These are phyloP conservation scores for Bryoerythrophyllum caledonicum DNA, from an alignment of 225 moss, liverwort and hornwort genomes.

Conservation along the genomic window DNA sequence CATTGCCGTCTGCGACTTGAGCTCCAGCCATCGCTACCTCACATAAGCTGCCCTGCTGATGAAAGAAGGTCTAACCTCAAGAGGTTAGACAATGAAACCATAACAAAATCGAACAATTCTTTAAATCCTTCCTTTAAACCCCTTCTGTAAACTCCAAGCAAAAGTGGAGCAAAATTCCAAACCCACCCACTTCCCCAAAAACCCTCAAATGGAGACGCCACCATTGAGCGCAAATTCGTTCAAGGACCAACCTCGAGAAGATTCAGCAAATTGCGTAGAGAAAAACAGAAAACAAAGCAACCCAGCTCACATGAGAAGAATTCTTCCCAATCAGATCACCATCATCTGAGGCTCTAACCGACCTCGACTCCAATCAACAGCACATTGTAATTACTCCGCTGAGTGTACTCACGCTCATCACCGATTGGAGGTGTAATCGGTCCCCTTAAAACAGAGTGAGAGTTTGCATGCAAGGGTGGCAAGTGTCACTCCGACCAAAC, in stretches of 20 bases:
- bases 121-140: conserved; percentile 6
- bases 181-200: neutral
- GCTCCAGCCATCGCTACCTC: conserved; percentile 13
- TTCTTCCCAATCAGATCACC: no score
- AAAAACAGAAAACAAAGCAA: no score
- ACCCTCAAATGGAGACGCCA: no score
- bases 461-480: neutral
- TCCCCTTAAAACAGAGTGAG: neutral
- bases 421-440: no score
- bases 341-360: no score
- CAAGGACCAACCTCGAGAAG: neutral
- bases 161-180: neutral
- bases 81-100: no score
- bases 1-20: conserved; percentile 7
- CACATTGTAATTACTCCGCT: neutral
- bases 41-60: conserved; percentile 6
- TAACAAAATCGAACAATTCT: neutral
- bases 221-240: neutral
- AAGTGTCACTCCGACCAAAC: conserved; percentile 6
- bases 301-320: no score
- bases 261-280: no score
- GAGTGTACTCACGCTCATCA: no score
- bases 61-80: no score
- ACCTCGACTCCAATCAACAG: no score
- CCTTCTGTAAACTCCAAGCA: neutral